Percentiles rank a stretch among this genome's conserved stretches.
Conservation (phyloP, 179 eudicot species). For the Monotropa hypopitys region DNA sequence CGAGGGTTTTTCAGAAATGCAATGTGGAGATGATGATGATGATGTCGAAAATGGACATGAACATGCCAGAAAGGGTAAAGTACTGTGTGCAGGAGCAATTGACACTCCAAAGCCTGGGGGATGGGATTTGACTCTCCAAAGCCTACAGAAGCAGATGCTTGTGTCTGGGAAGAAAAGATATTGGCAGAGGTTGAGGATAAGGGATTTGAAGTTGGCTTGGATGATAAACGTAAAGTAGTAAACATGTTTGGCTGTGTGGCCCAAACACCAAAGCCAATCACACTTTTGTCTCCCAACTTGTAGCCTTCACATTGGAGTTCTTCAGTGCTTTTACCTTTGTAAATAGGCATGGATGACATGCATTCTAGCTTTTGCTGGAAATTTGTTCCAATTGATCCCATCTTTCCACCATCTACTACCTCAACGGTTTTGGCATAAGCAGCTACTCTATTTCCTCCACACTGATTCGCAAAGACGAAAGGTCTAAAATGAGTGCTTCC, state of each 20-base stretch:
- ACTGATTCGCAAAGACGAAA: background rate
- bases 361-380: background rate
- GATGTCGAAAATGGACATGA: conserved; percentile 44
- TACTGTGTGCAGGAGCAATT: conserved; percentile 29
- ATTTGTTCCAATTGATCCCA: background rate
- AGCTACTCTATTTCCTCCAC: background rate
- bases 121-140: conserved; percentile 5
- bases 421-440: background rate
- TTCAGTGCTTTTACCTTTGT: background rate
- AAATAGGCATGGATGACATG: background rate
- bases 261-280: background rate
- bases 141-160: conserved; percentile 25
- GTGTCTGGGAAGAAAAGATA: conserved; percentile 38
- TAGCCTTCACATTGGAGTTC: background rate
- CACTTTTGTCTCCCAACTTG: background rate
- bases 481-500: background rate
- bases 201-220: conserved; percentile 15
- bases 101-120: too few species aligned
- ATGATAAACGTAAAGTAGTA: background rate
- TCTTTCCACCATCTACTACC: background rate
- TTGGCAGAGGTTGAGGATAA: conserved; percentile 35
- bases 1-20: conserved; percentile 29
- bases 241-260: background rate
- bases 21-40: conserved; percentile 28
- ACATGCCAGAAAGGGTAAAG: background rate